phyloP scores from a whole-genome alignment of 2,329 filamentous ascomycete species.

The Lachnellula cervina region DNA sequence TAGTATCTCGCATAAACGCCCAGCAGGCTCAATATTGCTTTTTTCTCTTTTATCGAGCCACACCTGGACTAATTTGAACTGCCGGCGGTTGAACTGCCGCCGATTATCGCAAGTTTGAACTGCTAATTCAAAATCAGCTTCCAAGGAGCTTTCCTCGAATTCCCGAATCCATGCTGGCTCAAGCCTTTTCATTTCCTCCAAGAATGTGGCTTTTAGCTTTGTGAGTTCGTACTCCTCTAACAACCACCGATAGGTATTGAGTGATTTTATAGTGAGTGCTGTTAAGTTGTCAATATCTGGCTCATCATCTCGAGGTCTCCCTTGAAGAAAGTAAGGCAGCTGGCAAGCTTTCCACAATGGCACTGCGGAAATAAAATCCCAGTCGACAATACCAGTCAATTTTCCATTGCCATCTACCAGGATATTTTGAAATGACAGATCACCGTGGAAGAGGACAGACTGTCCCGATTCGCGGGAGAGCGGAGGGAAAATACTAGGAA shows the following conservation, averaged over 20 bases:
- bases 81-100: background rate
- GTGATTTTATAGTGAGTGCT: conserved; percentile 35
- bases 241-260: conserved; percentile 38
- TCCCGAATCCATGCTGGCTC: conserved; percentile 31
- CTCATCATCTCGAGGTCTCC: conserved; percentile 26
- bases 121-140: conserved; percentile 31
- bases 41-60: background rate
- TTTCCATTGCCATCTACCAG: conserved; percentile 35
- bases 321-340: conserved; percentile 34
- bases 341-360: conserved; percentile 36
- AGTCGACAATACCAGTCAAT: conserved; percentile 38
- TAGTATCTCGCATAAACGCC: too few species aligned
- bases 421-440: conserved; percentile 37
- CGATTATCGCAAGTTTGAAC: conserved; percentile 14
- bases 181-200: conserved; percentile 30
- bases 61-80: background rate
- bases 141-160: conserved; percentile 24
- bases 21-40: too few species aligned
- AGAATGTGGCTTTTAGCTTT: conserved; percentile 33
- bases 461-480: conserved; percentile 20
- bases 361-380: conserved; percentile 39
- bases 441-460: conserved; percentile 36
- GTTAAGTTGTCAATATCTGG: conserved; percentile 37
- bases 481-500: conserved; percentile 32
- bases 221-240: conserved; percentile 39